phyloP scores from a whole-genome alignment of 2,329 filamentous ascomycete species.

The Aspergillus pseudoglaucus region DNA sequence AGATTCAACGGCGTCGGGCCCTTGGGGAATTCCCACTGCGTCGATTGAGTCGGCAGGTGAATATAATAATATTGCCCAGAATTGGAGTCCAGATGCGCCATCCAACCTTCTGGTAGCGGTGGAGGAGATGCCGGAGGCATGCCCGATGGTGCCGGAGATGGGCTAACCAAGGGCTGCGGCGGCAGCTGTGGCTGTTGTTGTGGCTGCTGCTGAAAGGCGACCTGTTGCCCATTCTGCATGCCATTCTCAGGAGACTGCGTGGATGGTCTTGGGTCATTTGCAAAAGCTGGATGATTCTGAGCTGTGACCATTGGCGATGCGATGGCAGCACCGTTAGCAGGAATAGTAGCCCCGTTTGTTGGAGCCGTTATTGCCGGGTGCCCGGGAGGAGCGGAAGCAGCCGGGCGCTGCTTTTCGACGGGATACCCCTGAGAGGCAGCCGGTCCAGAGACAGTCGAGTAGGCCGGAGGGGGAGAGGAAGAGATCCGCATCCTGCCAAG shows the following conservation, averaged over 20 bases:
- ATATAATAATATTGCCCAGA: slow-evolving; percentile 99
- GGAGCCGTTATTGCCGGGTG: slow-evolving; percentile 23
- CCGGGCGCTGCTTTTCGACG: slow-evolving; percentile 65
- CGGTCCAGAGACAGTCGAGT: slow-evolving; percentile 64
- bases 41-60: slow-evolving; percentile 87
- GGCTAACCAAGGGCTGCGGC: slow-evolving; percentile 21
- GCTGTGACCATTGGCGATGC: slow-evolving; percentile 28
- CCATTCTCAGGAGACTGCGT: slow-evolving; percentile 36
- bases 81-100: slow-evolving; percentile 88
- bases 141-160: slow-evolving; percentile 35
- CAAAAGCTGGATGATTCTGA: slow-evolving; percentile 76
- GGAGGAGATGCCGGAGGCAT: slow-evolving; percentile 74
- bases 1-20: slow-evolving; percentile 84
- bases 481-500: slow-evolving; percentile 74
- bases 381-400: slow-evolving; percentile 15
- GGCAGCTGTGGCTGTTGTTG: slow-evolving; percentile 24
- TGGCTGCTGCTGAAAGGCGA: slow-evolving; percentile 23
- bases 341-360: slow-evolving; percentile 4
- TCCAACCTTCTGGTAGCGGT: slow-evolving; percentile 94
- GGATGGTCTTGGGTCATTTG: slow-evolving; percentile 62
- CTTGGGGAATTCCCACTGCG: slow-evolving; percentile 98
- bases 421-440: slow-evolving; percentile 56
- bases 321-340: slow-evolving; percentile 15
- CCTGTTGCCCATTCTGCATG: slow-evolving; percentile 20
- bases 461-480: slow-evolving; percentile 88